Conservation (phyloP, 2,329 filamentous ascomycete species). For the Stagonosporopsis vannaccii region DNA sequence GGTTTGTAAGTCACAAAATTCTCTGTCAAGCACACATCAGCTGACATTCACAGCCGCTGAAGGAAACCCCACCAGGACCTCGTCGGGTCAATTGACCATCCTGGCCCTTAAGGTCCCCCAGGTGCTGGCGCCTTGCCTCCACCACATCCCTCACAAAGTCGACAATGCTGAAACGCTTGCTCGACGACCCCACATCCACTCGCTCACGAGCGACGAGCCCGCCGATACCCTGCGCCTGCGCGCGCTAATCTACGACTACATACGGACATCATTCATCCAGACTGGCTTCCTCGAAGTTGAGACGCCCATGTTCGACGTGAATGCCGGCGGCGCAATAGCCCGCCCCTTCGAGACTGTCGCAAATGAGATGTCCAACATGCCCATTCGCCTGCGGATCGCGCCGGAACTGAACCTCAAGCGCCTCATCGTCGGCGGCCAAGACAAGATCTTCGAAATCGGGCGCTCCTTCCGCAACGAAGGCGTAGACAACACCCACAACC, state of each 20-base stretch:
- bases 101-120: constrained; percentile 71
- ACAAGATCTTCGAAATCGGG: constrained; percentile 91
- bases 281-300: constrained; percentile 84
- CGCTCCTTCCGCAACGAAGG: constrained; percentile 93
- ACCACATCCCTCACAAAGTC: constrained; percentile 76
- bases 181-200: constrained; percentile 82
- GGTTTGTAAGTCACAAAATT: constrained; percentile 67
- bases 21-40: not conserved
- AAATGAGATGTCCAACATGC: constrained; percentile 75
- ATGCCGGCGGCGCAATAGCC: constrained; percentile 86
- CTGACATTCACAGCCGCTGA: constrained; percentile 61
- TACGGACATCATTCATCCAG: constrained; percentile 76
- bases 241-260: constrained; percentile 73
- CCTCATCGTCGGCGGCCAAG: constrained; percentile 85
- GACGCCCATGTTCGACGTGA: constrained; percentile 84
- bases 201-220: constrained; percentile 75
- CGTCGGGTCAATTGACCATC: constrained; percentile 78
- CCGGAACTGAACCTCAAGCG: constrained; percentile 96
- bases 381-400: constrained; percentile 83
- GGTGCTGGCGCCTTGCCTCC: constrained; percentile 78
- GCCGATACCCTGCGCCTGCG: constrained; percentile 76
- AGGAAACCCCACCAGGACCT: constrained; percentile 73
- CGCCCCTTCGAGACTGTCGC: constrained; percentile 83
- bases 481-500: constrained; percentile 77
- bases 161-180: constrained; percentile 75